Base-by-base conservation (phyloP, 2,329 filamentous ascomycete species). In the Phoma sp. region DNA sequence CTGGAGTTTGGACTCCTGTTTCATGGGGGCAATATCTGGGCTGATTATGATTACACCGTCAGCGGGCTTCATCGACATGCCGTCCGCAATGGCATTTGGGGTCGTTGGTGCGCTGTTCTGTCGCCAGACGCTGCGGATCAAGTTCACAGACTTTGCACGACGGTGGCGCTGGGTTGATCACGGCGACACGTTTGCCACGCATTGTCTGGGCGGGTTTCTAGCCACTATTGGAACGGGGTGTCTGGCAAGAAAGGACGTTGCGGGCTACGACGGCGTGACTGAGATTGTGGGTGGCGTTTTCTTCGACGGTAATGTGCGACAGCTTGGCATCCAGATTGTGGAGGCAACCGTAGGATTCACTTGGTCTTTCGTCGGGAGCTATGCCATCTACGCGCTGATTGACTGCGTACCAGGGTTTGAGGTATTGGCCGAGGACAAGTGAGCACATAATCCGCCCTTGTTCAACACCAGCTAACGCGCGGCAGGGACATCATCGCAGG, bases 181-280 rank as follows among this genome's bases (percentile, higher is more conserved):
- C 56, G 82, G 81, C 1, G 82, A 84, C 63, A 83, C 81, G 0
- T 84, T 84, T 62, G 82, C 82, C 5, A 84, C 81, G 4, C 81
- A 84, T 55, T 84, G 81, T 59, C 70, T 84, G 10, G 81, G 81
- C 17, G 82, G 82, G 0, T 71, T 83, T 6, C 65, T 81, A 0
- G 81, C 80, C 0, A 84, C 82, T 0, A 77, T 84, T 12, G 74
- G 75, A 4, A 84, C 81, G 0, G 81, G 82, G 0, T 70, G 82
- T 17, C 83, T 84, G 65, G 82, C 81, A 2, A 72, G 74, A 37
- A 81, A 80, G 55, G 75, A 81, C 41, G 79, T 84, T 4, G 81
- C 81, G 5, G 80, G 79, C 0, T 84, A 83, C 62, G 82, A 84
- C 58, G 82, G 81, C 0, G 76, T 74, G 0, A 78, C 79, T 0